Evolutionary conservation across 306 rosid genomes (phyloP), one percentile per base, ranked within the genome.

Genomic region (Crotalaria pallida): DNA sequence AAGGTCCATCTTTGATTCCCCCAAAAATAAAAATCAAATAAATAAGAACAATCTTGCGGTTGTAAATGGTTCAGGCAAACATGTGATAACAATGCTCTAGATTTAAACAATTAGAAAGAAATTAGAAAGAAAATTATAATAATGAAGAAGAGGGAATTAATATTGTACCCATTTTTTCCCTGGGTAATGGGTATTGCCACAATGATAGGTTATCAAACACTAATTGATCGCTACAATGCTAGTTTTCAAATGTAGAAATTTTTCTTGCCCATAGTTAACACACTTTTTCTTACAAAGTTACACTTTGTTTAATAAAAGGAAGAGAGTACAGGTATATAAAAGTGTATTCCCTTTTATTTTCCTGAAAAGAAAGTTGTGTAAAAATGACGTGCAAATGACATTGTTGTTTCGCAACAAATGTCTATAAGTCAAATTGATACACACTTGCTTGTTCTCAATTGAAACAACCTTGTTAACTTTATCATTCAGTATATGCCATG

Each of bases 1-100:
- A 65, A 94, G 86, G 50, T 88, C 95, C 76, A 94, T 81, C 99
- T 94, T 80, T 22, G 12, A 71, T 19, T 24, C 38, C 67, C 58
- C 73, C 34, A 49, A 50, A 43, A 77, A 58, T 15, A 15, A 47
- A 69, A 27, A 17, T 69, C 23, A 59, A 61, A 58, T 43, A 36
- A 65, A 82, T 26, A 74, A 71, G 22, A 70, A 48, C 43, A 27
- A 66, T 49, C 21, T 63, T 63, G 45, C 27, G 63, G 62, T 29
- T 3, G 69, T 47, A 44, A 33, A 51, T 6, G 55, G 21, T 67
- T 76, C 66, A 49, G 13, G 44, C 45, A 62, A 38, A 45, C 61
- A 66, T 33, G 41, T 13, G 52, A 11, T 67, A 44, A 56, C 68
- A 57, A 59, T 17, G 60, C 17, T 44, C 27, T 15, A 73, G 15